Conservation (phyloP, 176 grass and related monocot genomes). For the Elaeis guineensis region DNA sequence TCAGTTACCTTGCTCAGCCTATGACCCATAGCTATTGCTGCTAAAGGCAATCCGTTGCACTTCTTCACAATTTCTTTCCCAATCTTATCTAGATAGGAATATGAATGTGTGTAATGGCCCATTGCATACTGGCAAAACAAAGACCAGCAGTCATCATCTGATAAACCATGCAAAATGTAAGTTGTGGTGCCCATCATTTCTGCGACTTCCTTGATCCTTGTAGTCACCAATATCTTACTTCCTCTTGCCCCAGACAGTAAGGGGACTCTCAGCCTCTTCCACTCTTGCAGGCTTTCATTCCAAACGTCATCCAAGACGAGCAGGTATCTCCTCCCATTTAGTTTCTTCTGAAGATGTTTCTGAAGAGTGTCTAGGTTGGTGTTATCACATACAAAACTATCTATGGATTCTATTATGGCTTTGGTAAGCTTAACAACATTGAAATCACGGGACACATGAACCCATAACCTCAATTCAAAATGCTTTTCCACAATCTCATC, state of each 20-base stretch:
- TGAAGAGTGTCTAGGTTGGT: conserved; percentile 18
- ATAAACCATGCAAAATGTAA: conserved; percentile 11
- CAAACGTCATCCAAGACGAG: conserved; percentile 48
- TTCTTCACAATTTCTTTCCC: conserved; percentile 16
- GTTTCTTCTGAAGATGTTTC: neutral
- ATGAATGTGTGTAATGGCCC: neutral
- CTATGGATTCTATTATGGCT: conserved; percentile 29
- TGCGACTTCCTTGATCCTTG: conserved; percentile 19
- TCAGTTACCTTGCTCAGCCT: conserved; percentile 16
- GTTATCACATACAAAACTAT: neutral
- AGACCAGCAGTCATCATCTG: conserved; percentile 20
- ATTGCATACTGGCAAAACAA: conserved; percentile 16
- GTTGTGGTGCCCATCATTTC: neutral
- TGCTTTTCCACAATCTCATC: neutral
- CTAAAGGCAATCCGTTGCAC: conserved; percentile 25
- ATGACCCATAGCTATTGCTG: conserved; percentile 24
- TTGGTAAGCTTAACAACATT: conserved; percentile 4
- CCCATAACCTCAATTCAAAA: conserved; percentile 35
- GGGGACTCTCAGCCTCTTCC: conserved; percentile 17
- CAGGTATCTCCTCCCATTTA: conserved; percentile 27
- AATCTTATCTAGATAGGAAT: neutral
- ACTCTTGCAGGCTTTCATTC: conserved; percentile 13
- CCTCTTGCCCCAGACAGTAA: conserved; percentile 14
- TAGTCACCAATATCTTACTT: conserved; percentile 47
- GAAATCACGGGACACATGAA: conserved; percentile 29